Conservation (phyloP, 371 early-diverging fungal genomes). For the Fennellomyces sp. region DNA sequence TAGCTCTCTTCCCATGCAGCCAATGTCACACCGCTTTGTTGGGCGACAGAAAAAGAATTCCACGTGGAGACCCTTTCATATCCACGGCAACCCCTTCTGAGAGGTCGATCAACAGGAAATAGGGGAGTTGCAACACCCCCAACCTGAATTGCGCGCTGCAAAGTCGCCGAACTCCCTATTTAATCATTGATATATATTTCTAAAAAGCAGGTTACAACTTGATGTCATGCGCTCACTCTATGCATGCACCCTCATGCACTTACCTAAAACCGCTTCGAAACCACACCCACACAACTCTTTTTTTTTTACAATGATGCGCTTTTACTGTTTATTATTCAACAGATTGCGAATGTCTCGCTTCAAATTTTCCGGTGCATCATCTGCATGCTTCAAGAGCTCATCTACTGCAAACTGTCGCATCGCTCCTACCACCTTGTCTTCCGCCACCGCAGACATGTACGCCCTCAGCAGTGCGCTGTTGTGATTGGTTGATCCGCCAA, state of each 20-base stretch:
- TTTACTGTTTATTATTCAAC: no score
- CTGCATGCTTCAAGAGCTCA: slow-evolving; percentile 1
- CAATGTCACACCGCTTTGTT: slow-evolving; percentile 19
- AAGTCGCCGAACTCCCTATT: background rate
- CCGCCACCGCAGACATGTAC: slow-evolving; percentile 12
- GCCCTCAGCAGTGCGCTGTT: slow-evolving; percentile 9
- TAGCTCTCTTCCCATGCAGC: slow-evolving; percentile 13
- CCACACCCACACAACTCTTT: background rate
- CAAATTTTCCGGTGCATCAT: background rate
- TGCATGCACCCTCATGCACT: background rate
- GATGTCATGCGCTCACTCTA: background rate
- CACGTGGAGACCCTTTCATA: slow-evolving; percentile 1
- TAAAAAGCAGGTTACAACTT: background rate
- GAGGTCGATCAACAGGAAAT: background rate
- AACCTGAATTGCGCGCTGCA: background rate
- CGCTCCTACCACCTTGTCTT: slow-evolving; percentile 10
- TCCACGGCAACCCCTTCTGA: background rate
- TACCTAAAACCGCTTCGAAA: background rate
- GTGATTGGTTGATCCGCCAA: background rate
- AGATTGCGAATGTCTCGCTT: slow-evolving; percentile 9
- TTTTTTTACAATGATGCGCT: no score
- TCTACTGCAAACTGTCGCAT: slow-evolving; percentile 11
- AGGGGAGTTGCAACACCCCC: background rate
- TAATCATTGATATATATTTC: background rate
- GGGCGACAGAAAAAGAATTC: background rate